phyloP scores from a whole-genome alignment of 2,329 filamentous ascomycete genomes.

The Epichloe gansuensis region DNA sequence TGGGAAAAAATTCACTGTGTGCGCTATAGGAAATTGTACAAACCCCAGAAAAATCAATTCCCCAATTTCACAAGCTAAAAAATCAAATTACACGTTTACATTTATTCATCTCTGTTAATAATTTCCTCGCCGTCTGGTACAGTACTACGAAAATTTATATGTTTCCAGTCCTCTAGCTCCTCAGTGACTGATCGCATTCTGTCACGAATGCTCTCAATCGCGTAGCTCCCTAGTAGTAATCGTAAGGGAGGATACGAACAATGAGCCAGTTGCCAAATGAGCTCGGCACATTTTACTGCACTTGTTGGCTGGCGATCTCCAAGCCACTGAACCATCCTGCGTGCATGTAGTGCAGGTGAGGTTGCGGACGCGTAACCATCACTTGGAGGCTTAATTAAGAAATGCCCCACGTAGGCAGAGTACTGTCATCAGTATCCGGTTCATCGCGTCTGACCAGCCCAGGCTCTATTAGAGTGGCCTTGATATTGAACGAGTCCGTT shows the following conservation, averaged over 20 bases:
- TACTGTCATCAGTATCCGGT: constrained; percentile 40
- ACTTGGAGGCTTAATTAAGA: constrained; percentile 76
- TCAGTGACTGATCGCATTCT: constrained; percentile 82
- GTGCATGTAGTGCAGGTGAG: constrained; percentile 77
- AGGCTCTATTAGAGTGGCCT: constrained; percentile 85
- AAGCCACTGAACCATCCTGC: constrained; percentile 87
- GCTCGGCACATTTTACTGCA: constrained; percentile 81
- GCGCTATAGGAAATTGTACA: too few relatives aligned
- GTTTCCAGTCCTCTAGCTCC: constrained; percentile 89
- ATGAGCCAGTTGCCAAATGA: constrained; percentile 90
- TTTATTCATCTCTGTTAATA: background rate
- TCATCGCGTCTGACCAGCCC: constrained; percentile 83
- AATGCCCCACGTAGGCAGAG: constrained; percentile 77
- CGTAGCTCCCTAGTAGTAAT: constrained; percentile 81
- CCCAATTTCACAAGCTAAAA: too few relatives aligned
- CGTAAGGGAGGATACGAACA: constrained; percentile 86
- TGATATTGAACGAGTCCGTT: constrained; percentile 81
- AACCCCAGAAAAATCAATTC: too few relatives aligned
- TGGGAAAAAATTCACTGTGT: background rate
- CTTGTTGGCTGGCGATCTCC: constrained; percentile 86
- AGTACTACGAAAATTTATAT: constrained; percentile 53
- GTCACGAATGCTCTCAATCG: constrained; percentile 91
- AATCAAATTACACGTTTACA: background rate
- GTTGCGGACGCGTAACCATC: constrained; percentile 68
- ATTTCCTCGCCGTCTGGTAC: background rate